Base-by-base conservation (phyloP, 257 asterid species). In the Coffea eugenioides region DNA sequence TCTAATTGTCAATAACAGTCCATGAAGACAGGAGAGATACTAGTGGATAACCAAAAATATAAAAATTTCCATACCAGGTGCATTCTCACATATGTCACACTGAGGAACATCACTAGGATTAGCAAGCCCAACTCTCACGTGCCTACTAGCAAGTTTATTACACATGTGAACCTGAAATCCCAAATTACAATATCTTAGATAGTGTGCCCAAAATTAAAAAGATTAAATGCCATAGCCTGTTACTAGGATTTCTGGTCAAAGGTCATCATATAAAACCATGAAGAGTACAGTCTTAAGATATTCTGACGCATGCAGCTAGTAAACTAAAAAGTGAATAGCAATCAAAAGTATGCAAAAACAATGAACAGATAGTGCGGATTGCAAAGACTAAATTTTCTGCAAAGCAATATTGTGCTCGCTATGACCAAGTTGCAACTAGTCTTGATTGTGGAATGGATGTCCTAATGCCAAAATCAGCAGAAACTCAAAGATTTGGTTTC, bases 141-240 rank as follows among this genome's bases (percentile, higher is more conserved):
- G 99, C 83, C 98, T 86, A 87, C 92, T 93, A 7, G 99, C 99
- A 49, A 95, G 95, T 90, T 95, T 95, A 86, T 95, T 95, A 86
- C 99, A 95, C 99, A 84, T 82, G 82, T 95, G 99, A 20, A 93
- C 98, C 99, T 95, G 88, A 81, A 52, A 75, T 66, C 15, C 41
- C 81, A 27, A 82, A 56, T 79, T 20, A 49, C 31, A 70, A 69
- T 36, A 80, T 0, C 46, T 67, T 69, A 71, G 14, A 71, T 45
- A 69, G 45, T 39, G 15, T 75, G 69, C 41, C 43, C 62, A 46
- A 45, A 69, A 27, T 45, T 68, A 18, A 13, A 72, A 48, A 6
- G 3, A 8, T 43, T 12, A 81, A 54, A 77, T 76, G 23, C 41
- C 56, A 75, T 8, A 68, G 67, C 39, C 48, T 70, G 52, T 57